Evolutionary conservation across 768 basidiomycete species (phyloP).

Genomic region (Collybiopsis luxurians): DNA sequence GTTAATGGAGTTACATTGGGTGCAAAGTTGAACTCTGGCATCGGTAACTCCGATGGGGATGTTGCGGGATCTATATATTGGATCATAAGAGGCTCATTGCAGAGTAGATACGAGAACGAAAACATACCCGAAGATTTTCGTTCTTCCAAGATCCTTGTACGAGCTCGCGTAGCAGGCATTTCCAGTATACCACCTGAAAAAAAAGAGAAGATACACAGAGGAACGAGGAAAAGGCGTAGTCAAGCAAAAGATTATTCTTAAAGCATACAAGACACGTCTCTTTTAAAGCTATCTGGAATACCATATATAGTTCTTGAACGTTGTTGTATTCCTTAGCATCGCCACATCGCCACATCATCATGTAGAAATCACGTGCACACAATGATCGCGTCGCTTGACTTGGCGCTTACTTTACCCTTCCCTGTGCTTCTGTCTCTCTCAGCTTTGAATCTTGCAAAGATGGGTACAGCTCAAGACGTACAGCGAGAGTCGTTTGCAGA

Average conservation of each 20-base stretch:
- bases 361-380: not conserved
- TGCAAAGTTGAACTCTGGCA: not conserved
- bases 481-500: too few species aligned
- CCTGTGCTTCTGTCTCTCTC: too few species aligned
- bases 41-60: not conserved
- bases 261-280: not conserved
- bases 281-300: not conserved
- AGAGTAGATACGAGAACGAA: too few species aligned
- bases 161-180: not conserved
- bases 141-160: not conserved
- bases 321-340: not conserved
- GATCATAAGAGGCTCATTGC: too few species aligned
- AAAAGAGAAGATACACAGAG: not conserved
- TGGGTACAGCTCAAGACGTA: too few species aligned
- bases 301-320: not conserved
- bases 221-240: not conserved
- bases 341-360: not conserved
- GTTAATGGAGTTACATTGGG: not conserved
- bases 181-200: not conserved
- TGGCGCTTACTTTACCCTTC: too few species aligned
- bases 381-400: not conserved
- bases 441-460: too few species aligned
- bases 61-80: too few species aligned
- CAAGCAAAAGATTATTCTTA: not conserved
- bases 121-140: not conserved